These are phyloP conservation scores for Akanthomyces uredinophilus DNA, from an alignment of 2,329 filamentous ascomycete genomes.

Conservation along the genomic window DNA sequence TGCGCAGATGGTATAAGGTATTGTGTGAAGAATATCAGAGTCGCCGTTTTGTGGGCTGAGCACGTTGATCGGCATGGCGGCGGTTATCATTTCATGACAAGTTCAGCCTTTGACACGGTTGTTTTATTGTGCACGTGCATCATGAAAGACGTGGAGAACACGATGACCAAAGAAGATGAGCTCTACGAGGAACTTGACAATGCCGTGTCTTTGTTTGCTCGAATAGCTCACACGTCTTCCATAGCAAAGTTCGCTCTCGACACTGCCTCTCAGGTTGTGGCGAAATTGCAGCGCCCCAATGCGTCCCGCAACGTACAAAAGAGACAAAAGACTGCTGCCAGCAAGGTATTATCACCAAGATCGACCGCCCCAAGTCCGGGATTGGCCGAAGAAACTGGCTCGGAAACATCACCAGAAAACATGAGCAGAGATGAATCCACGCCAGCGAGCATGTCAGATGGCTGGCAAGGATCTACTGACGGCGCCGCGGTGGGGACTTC, in stretches of 20 bases:
- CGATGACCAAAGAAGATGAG: constrained; percentile 27
- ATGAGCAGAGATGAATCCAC: neutral
- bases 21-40: constrained; percentile 36
- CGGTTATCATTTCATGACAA: constrained; percentile 45
- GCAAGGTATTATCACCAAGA: neutral
- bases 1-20: constrained; percentile 39
- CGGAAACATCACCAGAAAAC: constrained; percentile 6
- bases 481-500: neutral
- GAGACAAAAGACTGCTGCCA: neutral
- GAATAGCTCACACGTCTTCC: neutral
- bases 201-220: constrained; percentile 5
- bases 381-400: neutral
- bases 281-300: neutral
- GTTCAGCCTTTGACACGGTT: constrained; percentile 46
- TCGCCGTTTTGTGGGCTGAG: constrained; percentile 25
- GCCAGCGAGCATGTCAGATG: constrained; percentile 3
- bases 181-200: constrained; percentile 5
- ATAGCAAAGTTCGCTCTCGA: neutral
- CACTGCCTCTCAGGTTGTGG: neutral
- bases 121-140: constrained; percentile 47
- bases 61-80: constrained; percentile 27
- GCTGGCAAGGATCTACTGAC: constrained; percentile 6
- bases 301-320: neutral
- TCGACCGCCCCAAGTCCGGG: neutral
- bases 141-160: constrained; percentile 40